Percentiles rank a stretch among this genome's conserved stretches.
Evolutionary conservation across 2,329 filamentous ascomycete genomes (phyloP).

Genomic region (Penicillium psychrosexuale): DNA sequence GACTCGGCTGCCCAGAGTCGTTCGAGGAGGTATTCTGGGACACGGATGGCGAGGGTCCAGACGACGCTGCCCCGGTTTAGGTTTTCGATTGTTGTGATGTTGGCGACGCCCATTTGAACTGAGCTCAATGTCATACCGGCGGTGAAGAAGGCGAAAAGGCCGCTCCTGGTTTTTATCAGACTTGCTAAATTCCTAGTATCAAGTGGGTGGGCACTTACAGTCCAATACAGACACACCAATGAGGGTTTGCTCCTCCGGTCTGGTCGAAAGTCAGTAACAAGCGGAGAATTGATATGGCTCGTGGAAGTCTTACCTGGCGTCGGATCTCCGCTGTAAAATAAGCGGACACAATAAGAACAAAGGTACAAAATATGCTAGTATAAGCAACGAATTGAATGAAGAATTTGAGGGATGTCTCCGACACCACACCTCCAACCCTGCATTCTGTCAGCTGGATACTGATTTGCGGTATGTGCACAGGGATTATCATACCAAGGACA

Average conservation of each 20-base stretch:
- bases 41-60: constrained; percentile 71
- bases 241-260: constrained; percentile 50
- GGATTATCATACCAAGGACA: constrained; percentile 66
- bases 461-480: not conserved
- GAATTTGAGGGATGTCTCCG: constrained; percentile 83
- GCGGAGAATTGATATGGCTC: not conserved
- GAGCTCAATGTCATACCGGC: constrained; percentile 73
- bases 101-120: constrained; percentile 65
- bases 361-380: constrained; percentile 63
- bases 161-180: constrained; percentile 42
- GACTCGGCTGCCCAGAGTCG: constrained; percentile 36
- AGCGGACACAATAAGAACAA: constrained; percentile 62
- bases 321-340: constrained; percentile 60
- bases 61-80: constrained; percentile 60
- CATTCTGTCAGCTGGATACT: constrained; percentile 8
- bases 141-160: constrained; percentile 77
- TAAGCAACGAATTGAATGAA: constrained; percentile 86
- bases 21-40: constrained; percentile 51
- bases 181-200: constrained; percentile 5
- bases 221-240: constrained; percentile 65
- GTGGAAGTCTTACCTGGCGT: constrained; percentile 39
- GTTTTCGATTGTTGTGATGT: constrained; percentile 82
- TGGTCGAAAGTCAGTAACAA: constrained; percentile 21
- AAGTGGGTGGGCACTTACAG: constrained; percentile 45
- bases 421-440: constrained; percentile 88